Evolutionary conservation across 352 stramenopile genomes (phyloP), one percentile per base, ranked within the genome.

Genomic region (Plasmopara muralis): DNA sequence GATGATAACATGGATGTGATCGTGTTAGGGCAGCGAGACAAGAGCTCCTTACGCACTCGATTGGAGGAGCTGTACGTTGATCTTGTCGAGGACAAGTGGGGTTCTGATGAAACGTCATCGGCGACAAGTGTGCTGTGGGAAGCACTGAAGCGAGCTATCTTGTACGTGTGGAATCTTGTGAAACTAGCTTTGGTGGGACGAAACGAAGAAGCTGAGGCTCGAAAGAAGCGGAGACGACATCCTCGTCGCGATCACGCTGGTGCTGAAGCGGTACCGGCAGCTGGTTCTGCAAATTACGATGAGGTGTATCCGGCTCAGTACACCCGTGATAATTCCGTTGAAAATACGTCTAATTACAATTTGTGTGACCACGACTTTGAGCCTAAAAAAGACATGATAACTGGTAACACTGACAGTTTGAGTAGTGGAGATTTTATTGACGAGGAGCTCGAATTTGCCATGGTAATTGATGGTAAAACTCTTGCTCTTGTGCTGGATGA

Each of bases 1-100:
- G 80, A 90, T 51, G 81, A 92, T 56, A 87, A 92, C 34, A 95
- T 95, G 85, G 82, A 94, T 53, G 84, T 95, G 3, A 89, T 95
- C 39, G 82, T 94, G 20, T 65, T 95, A 6, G 66, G 82, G 2
- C 83, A 92, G 47, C 74, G 85, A 4, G 83, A 93, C 50, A 93
- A 93, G 43, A 74, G 65, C 5, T 83, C 72, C 0, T 57, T 95
- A 6, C 84, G 79, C 31, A 72, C 81, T 14, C 83, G 75, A 28
- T 63, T 95, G 9, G 84, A 95, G 45, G 83, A 92, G 39, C 53
- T 95, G 9, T 93, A 95, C 46, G 81, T 89, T 0, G 82, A 95
- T 37, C 70, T 90, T 52, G 84, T 95, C 2, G 84, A 94, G 35
- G 84, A 94, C 50, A 89, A 89, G 53, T 94, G 81, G 81, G 82